A percentile compares a stretch with the other conserved stretches of the same genome.
phyloP scores from a whole-genome alignment of 83 land plant species.

The Larix sibirica region DNA sequence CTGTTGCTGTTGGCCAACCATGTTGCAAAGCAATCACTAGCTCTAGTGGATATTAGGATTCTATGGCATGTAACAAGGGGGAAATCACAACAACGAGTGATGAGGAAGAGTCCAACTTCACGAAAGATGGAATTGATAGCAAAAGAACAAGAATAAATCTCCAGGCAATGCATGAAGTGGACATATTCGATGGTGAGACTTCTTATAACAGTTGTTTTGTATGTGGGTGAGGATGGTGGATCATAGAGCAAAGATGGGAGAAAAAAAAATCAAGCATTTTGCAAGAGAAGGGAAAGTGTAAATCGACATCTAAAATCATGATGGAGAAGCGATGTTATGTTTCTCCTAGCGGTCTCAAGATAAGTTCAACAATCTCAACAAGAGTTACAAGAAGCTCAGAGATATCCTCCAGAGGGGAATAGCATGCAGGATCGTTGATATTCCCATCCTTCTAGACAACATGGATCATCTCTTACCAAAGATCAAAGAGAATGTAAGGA shows the following conservation, averaged over 20 bases:
- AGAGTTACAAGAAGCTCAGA: constrained; percentile 55
- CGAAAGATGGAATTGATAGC: constrained; percentile 21
- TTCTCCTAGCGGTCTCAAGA: constrained; percentile 62
- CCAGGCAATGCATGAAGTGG: constrained; percentile 84
- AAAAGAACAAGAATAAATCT: constrained; percentile 19
- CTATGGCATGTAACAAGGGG: constrained; percentile 7
- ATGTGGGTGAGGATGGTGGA: constrained; percentile 60
- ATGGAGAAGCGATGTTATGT: constrained; percentile 47
- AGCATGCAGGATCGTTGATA: constrained; percentile 54
- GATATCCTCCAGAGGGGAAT: constrained; percentile 48
- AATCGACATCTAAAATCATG: constrained; percentile 49
- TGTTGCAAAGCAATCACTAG: constrained; percentile 1
- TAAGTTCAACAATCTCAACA: constrained; percentile 61
- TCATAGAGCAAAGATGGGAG: neutral
- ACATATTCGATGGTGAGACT: constrained; percentile 65
- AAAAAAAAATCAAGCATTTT: constrained; percentile 28
- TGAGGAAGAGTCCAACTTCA: constrained; percentile 27
- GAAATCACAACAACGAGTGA: constrained; percentile 15
- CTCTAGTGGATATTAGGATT: neutral
- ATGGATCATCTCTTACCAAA: constrained; percentile 42
- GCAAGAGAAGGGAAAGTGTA: constrained; percentile 66
- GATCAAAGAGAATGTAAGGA: constrained; percentile 43
- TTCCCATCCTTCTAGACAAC: constrained; percentile 36
- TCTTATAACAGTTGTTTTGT: constrained; percentile 56
- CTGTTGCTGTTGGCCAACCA: neutral